Evolutionary conservation across 2,329 filamentous ascomycete genomes (phyloP).

Genomic region (Aspergillus phoenicis): DNA sequence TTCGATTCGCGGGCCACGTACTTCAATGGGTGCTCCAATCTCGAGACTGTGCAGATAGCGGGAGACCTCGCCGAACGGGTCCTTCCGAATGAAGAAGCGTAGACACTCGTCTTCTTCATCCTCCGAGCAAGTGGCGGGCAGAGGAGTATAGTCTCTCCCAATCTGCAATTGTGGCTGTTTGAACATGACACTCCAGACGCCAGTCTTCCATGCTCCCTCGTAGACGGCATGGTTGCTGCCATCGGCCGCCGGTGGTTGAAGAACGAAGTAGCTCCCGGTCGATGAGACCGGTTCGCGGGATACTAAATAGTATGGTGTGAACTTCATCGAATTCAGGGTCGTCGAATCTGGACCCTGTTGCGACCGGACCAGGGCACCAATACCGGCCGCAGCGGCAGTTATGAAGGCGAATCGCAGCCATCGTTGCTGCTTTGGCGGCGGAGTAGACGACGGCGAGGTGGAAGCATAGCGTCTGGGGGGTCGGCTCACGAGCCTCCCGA

Average conservation of each 20-base stretch:
- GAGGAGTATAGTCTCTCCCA: slow-evolving; percentile 84
- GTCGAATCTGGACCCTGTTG: slow-evolving; percentile 26
- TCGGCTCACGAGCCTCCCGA: slow-evolving; percentile 15
- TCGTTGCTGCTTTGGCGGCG: slow-evolving; percentile 27
- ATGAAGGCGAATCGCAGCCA: slow-evolving; percentile 41
- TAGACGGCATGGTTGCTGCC: slow-evolving; percentile 43
- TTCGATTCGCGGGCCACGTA: slow-evolving; percentile 78
- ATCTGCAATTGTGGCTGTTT: slow-evolving; percentile 96
- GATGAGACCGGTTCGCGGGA: slow-evolving; percentile 49
- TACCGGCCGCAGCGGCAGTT: slow-evolving; percentile 38
- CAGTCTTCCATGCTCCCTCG: slow-evolving; percentile 58
- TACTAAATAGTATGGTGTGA: slow-evolving; percentile 46
- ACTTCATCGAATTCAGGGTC: slow-evolving; percentile 40
- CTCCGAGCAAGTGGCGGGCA: slow-evolving; percentile 52
- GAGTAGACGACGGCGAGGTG: slow-evolving; percentile 18
- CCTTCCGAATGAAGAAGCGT: slow-evolving; percentile 75
- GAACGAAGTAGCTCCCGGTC: slow-evolving; percentile 50
- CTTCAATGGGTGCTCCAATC: slow-evolving; percentile 66
- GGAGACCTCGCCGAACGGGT: slow-evolving; percentile 82
- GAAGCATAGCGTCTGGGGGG: slow-evolving; percentile 28
- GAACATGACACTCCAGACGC: slow-evolving; percentile 86
- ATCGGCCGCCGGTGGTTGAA: slow-evolving; percentile 39
- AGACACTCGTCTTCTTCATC: slow-evolving; percentile 50
- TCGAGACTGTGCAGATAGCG: slow-evolving; percentile 71
- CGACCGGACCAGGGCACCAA: slow-evolving; percentile 40